Base-by-base conservation (phyloP, 176 grass and related monocot genomes). In the Olyra latifolia region DNA sequence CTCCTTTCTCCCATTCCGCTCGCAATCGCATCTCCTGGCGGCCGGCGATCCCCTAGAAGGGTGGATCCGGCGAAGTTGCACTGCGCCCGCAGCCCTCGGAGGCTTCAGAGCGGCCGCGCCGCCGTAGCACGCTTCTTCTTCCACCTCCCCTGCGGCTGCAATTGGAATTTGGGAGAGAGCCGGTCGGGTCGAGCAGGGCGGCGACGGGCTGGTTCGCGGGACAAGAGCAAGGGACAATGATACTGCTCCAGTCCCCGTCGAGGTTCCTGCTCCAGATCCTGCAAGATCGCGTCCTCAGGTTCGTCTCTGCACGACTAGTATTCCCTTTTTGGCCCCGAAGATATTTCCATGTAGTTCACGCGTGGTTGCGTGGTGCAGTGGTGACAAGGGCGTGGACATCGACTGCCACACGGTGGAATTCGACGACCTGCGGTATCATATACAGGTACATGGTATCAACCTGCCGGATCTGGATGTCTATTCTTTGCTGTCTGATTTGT, bases 371-470 rank as follows among this genome's bases (percentile, higher is more conserved):
- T 6, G 74, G 39, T 80, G 72, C 84, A 99, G 92, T 35, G 86
- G 90, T 28, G 90, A 99, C 32, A 99, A 91, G 79, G 93, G 90
- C 40, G 84, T 95, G 77, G 96, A 99, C 83, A 91, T 95, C 66
- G 96, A 95, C 78, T 99, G 96, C 79, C 96, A 98, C 75, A 93
- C 92, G 24, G 96, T 98, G 62, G 96, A 98, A 47, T 98, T 95
- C 44, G 96, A 95, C 53, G 96, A 98, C 69, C 86, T 98, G 68
- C 90, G 93, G 45, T 99, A 99, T 84, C 96, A 99, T 82, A 88
- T 99, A 29, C 96, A 95, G 93, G 96, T 99, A 25, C 75, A 39
- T 46, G 22, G 10, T 48, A n/a, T 41, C 35, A 14, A 64, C n/a
- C 29, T 74, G 23, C 5, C 7, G 22, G 39, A 74, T 40, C 45